Percentiles rank a stretch among this genome's conserved stretches.
phyloP scores from a whole-genome alignment of 2,329 filamentous ascomycete genomes.

The Phialocephala subalpina region DNA sequence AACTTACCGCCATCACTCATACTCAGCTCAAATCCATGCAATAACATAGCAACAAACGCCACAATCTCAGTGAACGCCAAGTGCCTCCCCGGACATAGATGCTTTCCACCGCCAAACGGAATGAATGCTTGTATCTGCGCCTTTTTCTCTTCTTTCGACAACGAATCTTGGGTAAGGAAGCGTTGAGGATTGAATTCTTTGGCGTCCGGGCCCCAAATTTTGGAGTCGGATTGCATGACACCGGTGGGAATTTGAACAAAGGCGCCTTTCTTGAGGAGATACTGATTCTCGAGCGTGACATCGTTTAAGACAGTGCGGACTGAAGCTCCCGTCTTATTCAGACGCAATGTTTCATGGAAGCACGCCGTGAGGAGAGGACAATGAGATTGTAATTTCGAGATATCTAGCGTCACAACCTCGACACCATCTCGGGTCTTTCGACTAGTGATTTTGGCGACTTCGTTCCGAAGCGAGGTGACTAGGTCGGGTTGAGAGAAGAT shows the following conservation, averaged over 20 bases:
- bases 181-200: slow-evolving; percentile 51
- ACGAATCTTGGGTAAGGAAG: slow-evolving; percentile 43
- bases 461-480: slow-evolving; percentile 37
- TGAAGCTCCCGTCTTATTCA: slow-evolving; percentile 47
- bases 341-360: slow-evolving; percentile 53
- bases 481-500: slow-evolving; percentile 44
- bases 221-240: slow-evolving; percentile 49
- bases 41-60: slow-evolving; percentile 43
- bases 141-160: slow-evolving; percentile 26
- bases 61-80: slow-evolving; percentile 49
- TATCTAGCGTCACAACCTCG: slow-evolving; percentile 43
- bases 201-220: slow-evolving; percentile 53
- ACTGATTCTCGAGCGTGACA: slow-evolving; percentile 48
- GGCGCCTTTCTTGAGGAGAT: slow-evolving; percentile 52
- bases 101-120: slow-evolving; percentile 49
- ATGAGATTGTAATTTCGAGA: slow-evolving; percentile 45
- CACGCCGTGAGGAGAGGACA: slow-evolving; percentile 52
- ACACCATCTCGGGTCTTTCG: slow-evolving; percentile 10
- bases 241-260: slow-evolving; percentile 52
- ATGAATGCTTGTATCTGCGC: slow-evolving; percentile 36
- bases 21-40: slow-evolving; percentile 44
- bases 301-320: slow-evolving; percentile 51
- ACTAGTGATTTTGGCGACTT: slow-evolving; percentile 38
- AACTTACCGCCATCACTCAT: slow-evolving; percentile 19
- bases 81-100: slow-evolving; percentile 48